Evolutionary conservation across 352 stramenopile species (phyloP).

Genomic region (Globisporangium uncinulatum): DNA sequence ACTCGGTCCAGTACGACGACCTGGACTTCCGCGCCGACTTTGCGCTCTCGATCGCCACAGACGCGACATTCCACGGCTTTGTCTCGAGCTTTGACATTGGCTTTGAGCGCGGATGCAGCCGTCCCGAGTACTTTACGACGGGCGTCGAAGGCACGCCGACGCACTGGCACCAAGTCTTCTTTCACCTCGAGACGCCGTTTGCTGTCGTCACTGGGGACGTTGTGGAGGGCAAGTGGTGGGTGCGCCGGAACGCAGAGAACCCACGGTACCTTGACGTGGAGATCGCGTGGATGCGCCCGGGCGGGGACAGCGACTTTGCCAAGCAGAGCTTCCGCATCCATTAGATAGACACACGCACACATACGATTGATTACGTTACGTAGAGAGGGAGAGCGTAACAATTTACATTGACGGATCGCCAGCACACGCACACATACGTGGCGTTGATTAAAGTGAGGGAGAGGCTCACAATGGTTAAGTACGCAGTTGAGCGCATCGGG

Average conservation of each 20-base stretch:
- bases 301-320: slow-evolving; percentile 25
- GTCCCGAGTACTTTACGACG: slow-evolving; percentile 95
- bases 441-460: not conserved
- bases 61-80: slow-evolving; percentile 93
- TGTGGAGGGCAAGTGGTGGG: slow-evolving; percentile 83
- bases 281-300: slow-evolving; percentile 64
- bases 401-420: not conserved
- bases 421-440: not conserved
- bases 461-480: not conserved
- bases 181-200: slow-evolving; percentile 90
- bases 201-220: slow-evolving; percentile 63
- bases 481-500: too few relatives aligned
- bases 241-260: slow-evolving; percentile 89
- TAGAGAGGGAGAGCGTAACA: not conserved
- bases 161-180: slow-evolving; percentile 99
- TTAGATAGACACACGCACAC: slow-evolving; percentile 29
- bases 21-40: slow-evolving; percentile 93
- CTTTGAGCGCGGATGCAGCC: slow-evolving; percentile 90
- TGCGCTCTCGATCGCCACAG: slow-evolving; percentile 73
- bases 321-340: slow-evolving; percentile 77
- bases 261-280: slow-evolving; percentile 92
- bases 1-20: slow-evolving; percentile 89
- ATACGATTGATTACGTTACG: not conserved
- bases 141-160: slow-evolving; percentile 88
- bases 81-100: slow-evolving; percentile 97